These are phyloP conservation scores for Hanseniaspora sp. DNA, from an alignment of 1,139 yeast species.

Conservation along the genomic window DNA sequence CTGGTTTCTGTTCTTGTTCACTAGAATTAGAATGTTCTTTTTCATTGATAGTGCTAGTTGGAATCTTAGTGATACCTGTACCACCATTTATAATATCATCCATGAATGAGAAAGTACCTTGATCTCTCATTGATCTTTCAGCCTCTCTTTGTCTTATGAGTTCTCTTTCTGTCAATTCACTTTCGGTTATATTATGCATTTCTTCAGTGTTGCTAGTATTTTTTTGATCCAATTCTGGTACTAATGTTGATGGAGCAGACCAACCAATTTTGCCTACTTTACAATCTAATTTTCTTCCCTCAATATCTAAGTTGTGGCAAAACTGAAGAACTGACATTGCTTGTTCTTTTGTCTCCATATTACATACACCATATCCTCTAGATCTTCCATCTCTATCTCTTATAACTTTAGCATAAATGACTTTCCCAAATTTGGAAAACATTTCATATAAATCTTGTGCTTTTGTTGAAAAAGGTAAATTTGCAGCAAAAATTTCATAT, in stretches of 20 bases:
- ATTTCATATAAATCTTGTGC: slow-evolving; percentile 84
- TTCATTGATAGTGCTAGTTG: neutral
- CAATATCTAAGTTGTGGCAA: slow-evolving; percentile 55
- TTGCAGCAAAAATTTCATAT: slow-evolving; percentile 68
- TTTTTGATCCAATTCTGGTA: slow-evolving; percentile 19
- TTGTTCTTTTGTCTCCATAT: slow-evolving; percentile 47
- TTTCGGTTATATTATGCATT: slow-evolving; percentile 13
- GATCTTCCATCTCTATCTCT: slow-evolving; percentile 63
- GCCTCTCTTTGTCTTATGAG: slow-evolving; percentile 13
- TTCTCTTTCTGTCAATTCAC: slow-evolving; percentile 16
- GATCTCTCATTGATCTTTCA: slow-evolving; percentile 14
- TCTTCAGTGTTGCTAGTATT: slow-evolving; percentile 16
- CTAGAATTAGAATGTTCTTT: neutral
- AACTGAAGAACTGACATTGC: slow-evolving; percentile 52
- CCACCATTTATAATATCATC: slow-evolving; percentile 14
- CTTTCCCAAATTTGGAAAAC: slow-evolving; percentile 66
- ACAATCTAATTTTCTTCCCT: slow-evolving; percentile 60
- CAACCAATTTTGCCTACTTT: slow-evolving; percentile 46
- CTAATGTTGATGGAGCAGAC: slow-evolving; percentile 18
- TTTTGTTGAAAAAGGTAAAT: slow-evolving; percentile 65
- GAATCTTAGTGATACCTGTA: slow-evolving; percentile 4
- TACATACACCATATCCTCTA: slow-evolving; percentile 75
- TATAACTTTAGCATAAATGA: slow-evolving; percentile 70
- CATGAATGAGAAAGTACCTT: slow-evolving; percentile 13
- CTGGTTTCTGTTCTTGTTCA: neutral